Base-by-base conservation (phyloP, 495 filamentous ascomycete species). In the Lasiosphaeria ovina region DNA sequence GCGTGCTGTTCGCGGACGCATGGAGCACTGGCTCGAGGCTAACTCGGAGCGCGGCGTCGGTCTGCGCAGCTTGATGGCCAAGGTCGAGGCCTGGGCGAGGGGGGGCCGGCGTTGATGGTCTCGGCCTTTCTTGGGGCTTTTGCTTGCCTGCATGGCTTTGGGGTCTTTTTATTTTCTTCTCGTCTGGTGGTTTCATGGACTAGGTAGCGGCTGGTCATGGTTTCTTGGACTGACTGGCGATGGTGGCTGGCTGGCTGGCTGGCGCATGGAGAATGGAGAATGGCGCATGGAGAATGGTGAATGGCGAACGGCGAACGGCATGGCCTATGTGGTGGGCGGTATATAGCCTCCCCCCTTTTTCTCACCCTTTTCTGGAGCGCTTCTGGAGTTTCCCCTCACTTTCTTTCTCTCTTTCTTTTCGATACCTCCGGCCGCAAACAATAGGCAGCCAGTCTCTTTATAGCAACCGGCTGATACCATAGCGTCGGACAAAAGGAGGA, bases 11-110 rank as follows among this genome's bases (percentile, higher is more conserved):
- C 80, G 93, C 55, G 86, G 88, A 71, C 76, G 71, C 63, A 97
- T 98, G 94, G 93, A 98, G 78, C 65, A 53, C 16, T 96, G 90
- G 88, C 77, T 98, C 57, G 84, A 89, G 74, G 80, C 59, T 11
- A 90, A 96, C 71, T 88, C 85, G 35, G 93, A 96, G 78, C 91
- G 87, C 77, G 92, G 91, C 8, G 71, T 85, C 12, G 89, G 89
- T 45, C 77, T 96, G 67, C 87, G 93, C 70, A 85, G 76, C 7
- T 70, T 84, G 55, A 81, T 96, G 65, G 82, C 78, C 44, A 87
- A 89, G 72, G 81, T 86, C 59, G 89, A 88, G 80, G 83, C 75
- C 63, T 75, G 75, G 74, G 72, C 75, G 8, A 69, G 44, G 66
- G 65, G 65, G 49, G 64, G 66, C 69, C 74, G 62, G 58, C 69